phyloP scores from a whole-genome alignment of 2,329 filamentous ascomycete genomes.

The Emergomyces orientalis region DNA sequence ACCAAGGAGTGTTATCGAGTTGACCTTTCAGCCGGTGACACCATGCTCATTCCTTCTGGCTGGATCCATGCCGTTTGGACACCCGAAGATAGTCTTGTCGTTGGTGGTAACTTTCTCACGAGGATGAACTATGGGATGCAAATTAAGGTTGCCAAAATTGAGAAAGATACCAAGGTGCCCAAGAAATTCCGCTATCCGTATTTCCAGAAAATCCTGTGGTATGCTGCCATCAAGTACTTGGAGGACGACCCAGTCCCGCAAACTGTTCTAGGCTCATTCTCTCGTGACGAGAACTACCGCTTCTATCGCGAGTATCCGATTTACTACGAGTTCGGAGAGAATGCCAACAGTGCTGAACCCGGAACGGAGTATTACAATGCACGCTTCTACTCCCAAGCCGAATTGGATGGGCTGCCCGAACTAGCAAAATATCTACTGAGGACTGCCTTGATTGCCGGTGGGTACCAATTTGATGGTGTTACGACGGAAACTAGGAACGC shows the following conservation, averaged over 20 bases:
- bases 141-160: slow-evolving; percentile 55
- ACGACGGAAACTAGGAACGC: slow-evolving; percentile 50
- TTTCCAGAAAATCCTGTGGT: slow-evolving; percentile 63
- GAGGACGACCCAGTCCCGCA: slow-evolving; percentile 54
- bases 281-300: slow-evolving; percentile 43
- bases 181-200: slow-evolving; percentile 58
- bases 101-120: slow-evolving; percentile 62
- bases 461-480: slow-evolving; percentile 50
- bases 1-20: slow-evolving; percentile 59
- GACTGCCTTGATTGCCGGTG: slow-evolving; percentile 53
- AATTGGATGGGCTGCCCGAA: slow-evolving; percentile 52
- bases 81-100: slow-evolving; percentile 58
- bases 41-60: slow-evolving; percentile 61
- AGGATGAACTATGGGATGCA: slow-evolving; percentile 58
- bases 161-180: slow-evolving; percentile 57
- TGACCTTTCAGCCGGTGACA: slow-evolving; percentile 57
- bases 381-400: slow-evolving; percentile 54
- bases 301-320: slow-evolving; percentile 48
- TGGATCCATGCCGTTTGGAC: slow-evolving; percentile 68
- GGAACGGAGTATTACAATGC: slow-evolving; percentile 49
- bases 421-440: slow-evolving; percentile 53
- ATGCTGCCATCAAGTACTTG: slow-evolving; percentile 54
- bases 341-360: slow-evolving; percentile 41
- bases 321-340: slow-evolving; percentile 50
- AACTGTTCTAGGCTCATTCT: slow-evolving; percentile 46